Evolutionary conservation across 2,329 filamentous ascomycete genomes (phyloP).

Genomic region (Beauveria rudraprayagi): DNA sequence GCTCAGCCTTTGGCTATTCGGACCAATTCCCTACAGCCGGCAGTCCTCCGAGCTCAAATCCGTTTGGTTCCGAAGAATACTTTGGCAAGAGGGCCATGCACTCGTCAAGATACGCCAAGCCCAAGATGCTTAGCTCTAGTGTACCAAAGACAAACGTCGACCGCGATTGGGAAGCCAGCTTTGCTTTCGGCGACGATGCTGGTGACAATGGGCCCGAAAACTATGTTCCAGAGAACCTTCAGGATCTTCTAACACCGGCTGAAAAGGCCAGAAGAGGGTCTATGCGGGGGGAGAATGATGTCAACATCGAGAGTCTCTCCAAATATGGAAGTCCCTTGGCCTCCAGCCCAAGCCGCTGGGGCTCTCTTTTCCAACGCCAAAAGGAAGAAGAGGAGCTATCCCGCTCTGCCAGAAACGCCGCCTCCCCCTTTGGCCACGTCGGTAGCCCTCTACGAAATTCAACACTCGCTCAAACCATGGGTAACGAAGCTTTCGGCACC

Average conservation of each 20-base stretch:
- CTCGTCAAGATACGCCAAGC: slow-evolving; percentile 58
- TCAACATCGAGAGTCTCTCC: slow-evolving; percentile 36
- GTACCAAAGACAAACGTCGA: slow-evolving; percentile 56
- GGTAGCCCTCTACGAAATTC: slow-evolving; percentile 59
- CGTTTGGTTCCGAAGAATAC: slow-evolving; percentile 50
- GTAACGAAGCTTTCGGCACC: slow-evolving; percentile 35
- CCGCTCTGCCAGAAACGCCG: slow-evolving; percentile 27
- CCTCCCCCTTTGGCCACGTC: slow-evolving; percentile 57
- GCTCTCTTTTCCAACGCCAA: slow-evolving; percentile 51
- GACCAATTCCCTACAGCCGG: slow-evolving; percentile 50
- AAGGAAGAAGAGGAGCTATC: slow-evolving; percentile 47
- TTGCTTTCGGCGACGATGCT: slow-evolving; percentile 67
- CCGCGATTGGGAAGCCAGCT: slow-evolving; percentile 57
- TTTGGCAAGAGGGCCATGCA: slow-evolving; percentile 65
- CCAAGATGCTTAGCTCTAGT: slow-evolving; percentile 62
- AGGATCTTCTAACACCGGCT: slow-evolving; percentile 57
- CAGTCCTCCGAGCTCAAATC: slow-evolving; percentile 43
- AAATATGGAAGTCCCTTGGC: slow-evolving; percentile 56
- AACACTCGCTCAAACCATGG: slow-evolving; percentile 47
- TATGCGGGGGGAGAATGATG: slow-evolving; percentile 46
- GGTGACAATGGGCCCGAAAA: slow-evolving; percentile 31
- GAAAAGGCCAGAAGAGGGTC: slow-evolving; percentile 60
- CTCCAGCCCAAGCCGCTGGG: slow-evolving; percentile 54
- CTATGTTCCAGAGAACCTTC: slow-evolving; percentile 66
- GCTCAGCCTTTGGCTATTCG: slow-evolving; percentile 58